phyloP scores from a whole-genome alignment of 1,139 yeast species.

The Saccharomyces hybrid region DNA sequence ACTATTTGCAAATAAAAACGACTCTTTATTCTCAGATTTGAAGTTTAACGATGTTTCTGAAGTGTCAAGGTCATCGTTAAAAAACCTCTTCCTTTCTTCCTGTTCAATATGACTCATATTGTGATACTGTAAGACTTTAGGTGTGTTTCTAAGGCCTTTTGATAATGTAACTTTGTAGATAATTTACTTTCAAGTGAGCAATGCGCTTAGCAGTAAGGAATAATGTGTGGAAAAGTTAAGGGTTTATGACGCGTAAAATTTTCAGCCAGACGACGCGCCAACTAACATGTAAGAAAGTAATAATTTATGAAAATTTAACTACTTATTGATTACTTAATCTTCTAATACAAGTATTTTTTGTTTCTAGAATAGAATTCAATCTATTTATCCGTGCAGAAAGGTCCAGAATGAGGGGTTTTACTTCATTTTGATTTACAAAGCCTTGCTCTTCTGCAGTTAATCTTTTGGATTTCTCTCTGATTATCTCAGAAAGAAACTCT shows the following conservation, averaged over 20 bases:
- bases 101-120: neutral
- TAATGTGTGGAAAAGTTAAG: neutral
- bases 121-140: neutral
- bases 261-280: neutral
- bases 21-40: constrained; percentile 6
- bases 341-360: neutral
- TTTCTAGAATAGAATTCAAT: neutral
- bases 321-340: neutral
- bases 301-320: neutral
- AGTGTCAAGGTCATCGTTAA: constrained; percentile 14
- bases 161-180: neutral
- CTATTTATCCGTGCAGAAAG: neutral
- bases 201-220: neutral
- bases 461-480: neutral
- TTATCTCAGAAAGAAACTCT: neutral
- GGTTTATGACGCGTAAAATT: neutral
- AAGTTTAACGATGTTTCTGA: constrained; percentile 5
- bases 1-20: constrained; percentile 8
- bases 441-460: neutral
- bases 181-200: neutral
- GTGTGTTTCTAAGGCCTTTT: neutral
- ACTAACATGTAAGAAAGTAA: neutral
- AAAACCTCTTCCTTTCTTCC: constrained; percentile 10
- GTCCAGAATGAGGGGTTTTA: neutral
- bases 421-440: neutral